Percentiles rank a stretch among this genome's conserved stretches.
phyloP scores from a whole-genome alignment of 192 early-diverging fungal genomes.

The Coemansia sp. region DNA sequence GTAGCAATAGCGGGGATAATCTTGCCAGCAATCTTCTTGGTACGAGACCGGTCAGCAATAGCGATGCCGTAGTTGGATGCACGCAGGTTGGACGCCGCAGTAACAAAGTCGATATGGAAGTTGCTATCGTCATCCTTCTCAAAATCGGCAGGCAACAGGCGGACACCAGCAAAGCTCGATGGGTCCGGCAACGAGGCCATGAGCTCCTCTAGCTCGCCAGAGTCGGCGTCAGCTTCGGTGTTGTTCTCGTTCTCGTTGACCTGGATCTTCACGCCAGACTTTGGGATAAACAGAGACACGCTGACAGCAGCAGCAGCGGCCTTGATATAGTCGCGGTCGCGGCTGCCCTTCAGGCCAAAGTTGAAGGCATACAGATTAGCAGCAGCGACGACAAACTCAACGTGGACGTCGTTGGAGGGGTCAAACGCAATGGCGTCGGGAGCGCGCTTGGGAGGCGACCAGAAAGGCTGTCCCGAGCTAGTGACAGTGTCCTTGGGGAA shows the following conservation, averaged over 20 bases:
- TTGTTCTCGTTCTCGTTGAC: constrained; percentile 78
- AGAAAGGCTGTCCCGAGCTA: constrained; percentile 89
- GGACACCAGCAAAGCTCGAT: constrained; percentile 79
- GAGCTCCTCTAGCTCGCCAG: constrained; percentile 66
- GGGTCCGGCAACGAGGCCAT: constrained; percentile 75
- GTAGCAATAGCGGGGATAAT: constrained; percentile 89
- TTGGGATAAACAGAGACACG: constrained; percentile 87
- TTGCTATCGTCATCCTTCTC: constrained; percentile 99
- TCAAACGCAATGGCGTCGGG: constrained; percentile 86
- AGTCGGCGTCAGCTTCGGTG: constrained; percentile 46
- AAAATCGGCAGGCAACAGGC: constrained; percentile 91
- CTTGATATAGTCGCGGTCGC: constrained; percentile 74
- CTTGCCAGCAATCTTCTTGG: constrained; percentile 90
- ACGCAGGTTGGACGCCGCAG: constrained; percentile 95
- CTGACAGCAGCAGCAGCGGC: constrained; percentile 61
- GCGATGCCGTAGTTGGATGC: constrained; percentile 81
- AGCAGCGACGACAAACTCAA: constrained; percentile 89
- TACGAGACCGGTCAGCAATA: constrained; percentile 77
- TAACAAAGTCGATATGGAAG: constrained; percentile 99
- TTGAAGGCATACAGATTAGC: constrained; percentile 97
- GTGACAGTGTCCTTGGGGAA: constrained; percentile 95
- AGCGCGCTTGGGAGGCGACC: constrained; percentile 96
- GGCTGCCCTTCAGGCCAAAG: constrained; percentile 88
- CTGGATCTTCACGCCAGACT: constrained; percentile 94
- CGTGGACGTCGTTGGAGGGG: constrained; percentile 66